These are phyloP conservation scores for Scytalidium lignicola DNA, from an alignment of 2,329 filamentous ascomycete genomes.

Conservation along the genomic window DNA sequence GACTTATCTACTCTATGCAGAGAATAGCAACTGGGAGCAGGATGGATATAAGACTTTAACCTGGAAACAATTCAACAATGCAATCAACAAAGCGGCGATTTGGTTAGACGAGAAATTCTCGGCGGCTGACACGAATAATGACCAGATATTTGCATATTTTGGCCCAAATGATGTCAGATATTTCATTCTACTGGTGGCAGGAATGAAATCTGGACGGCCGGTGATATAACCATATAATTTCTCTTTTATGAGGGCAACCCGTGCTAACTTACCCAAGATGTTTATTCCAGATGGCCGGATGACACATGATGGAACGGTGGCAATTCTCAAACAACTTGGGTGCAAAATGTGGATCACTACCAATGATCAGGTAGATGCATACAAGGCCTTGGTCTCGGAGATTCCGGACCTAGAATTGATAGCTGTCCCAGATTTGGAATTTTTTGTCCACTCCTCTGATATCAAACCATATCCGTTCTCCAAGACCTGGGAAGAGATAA, in stretches of 20 bases:
- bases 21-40: not conserved
- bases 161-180: slow-evolving; percentile 1
- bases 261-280: no score
- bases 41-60: not conserved
- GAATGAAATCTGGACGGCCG: not conserved
- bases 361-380: no score
- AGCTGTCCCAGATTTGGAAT: slow-evolving; percentile 1
- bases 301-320: not conserved
- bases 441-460: not conserved
- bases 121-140: no score
- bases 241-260: no score
- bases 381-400: no score
- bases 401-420: not conserved
- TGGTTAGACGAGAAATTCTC: not conserved
- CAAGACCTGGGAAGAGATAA: not conserved
- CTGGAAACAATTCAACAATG: slow-evolving; percentile 1
- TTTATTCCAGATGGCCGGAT: slow-evolving; percentile 1
- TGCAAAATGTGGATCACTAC: not conserved
- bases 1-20: not conserved
- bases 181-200: not conserved
- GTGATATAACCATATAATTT: no score
- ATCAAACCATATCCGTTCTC: not conserved
- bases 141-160: not conserved
- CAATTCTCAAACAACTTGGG: not conserved
- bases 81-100: slow-evolving; percentile 1